Base-by-base conservation (phyloP, 78 protist genomes). In the Planoprotostelium fungivorum region DNA sequence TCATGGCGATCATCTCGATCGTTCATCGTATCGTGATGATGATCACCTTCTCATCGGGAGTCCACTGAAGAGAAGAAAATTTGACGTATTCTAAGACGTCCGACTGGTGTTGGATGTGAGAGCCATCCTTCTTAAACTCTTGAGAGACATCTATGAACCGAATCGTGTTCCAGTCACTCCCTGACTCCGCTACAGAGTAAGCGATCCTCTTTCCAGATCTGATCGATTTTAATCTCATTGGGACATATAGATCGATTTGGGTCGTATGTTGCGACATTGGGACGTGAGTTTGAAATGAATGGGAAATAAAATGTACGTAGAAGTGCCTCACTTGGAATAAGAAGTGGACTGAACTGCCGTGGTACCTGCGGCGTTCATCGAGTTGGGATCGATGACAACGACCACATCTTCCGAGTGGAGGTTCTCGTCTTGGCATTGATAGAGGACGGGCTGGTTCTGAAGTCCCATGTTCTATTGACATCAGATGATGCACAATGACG, bases 121-220 rank as follows among this genome's bases (percentile, higher is more conserved):
- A 16, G 31, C 16, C 73, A 51, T 5, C 73, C 5, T 5, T 16
- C 5, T 16, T 16, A 51, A 16, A 5, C 73, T 51, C 88, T 1
- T 83, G 63, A 28, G 86, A 90, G 0, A 89, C 39, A 10, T 84
- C 83, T 23, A 35, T 25, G 5, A 97, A 63, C n/a, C 90, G 16
- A 1, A 96, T 35, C 5, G 90, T 90, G 38, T 86, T 86, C 98
- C 99, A 97, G 89, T 97, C 99, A 5, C 91, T 38, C 36, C 98
- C 99, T 36, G 91, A 88, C 63, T 88, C 51, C 1, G 92, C 38
- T 34, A 90, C 63, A 10, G 94, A 87, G 39, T 91, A 92, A 34
- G 94, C 96, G 37, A 94, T 83, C 34, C 34, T 1, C n/a, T 35
- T n/a, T 28, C 95, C 98, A 34, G 85, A 35, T 28, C 73, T 51